Percentiles rank a stretch among this genome's conserved stretches.
phyloP scores from a whole-genome alignment of 2,329 filamentous ascomycete genomes.

The Diaporthe nobilis region DNA sequence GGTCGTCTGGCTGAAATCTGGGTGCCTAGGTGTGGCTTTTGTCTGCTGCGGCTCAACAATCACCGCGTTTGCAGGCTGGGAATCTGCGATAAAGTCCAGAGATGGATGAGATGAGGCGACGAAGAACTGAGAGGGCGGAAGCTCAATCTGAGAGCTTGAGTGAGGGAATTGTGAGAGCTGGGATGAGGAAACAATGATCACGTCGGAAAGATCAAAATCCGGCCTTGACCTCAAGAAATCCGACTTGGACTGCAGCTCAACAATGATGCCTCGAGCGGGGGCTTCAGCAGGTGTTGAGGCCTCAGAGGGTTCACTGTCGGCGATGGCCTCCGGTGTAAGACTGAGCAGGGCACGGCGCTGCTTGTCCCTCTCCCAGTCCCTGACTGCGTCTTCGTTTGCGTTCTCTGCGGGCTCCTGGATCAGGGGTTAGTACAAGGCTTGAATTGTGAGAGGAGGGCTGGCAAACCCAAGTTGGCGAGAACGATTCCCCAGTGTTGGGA shows the following conservation, averaged over 20 bases:
- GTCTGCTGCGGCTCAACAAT: background rate
- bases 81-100: slow-evolving; percentile 38
- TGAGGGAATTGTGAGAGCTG: slow-evolving; percentile 36
- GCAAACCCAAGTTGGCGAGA: slow-evolving; percentile 66
- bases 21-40: slow-evolving; percentile 31
- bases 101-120: slow-evolving; percentile 41
- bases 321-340: background rate
- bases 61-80: slow-evolving; percentile 25
- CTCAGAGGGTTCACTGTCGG: slow-evolving; percentile 19
- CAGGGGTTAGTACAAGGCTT: slow-evolving; percentile 14
- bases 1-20: slow-evolving; percentile 51
- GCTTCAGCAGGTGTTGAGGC: slow-evolving; percentile 14
- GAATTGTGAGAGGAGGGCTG: background rate
- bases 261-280: slow-evolving; percentile 23
- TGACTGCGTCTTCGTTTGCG: slow-evolving; percentile 48
- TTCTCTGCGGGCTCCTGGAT: slow-evolving; percentile 47
- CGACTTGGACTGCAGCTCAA: slow-evolving; percentile 39
- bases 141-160: slow-evolving; percentile 20
- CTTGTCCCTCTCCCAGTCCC: slow-evolving; percentile 49
- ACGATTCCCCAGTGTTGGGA: slow-evolving; percentile 61
- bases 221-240: slow-evolving; percentile 41
- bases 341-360: slow-evolving; percentile 37
- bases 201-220: slow-evolving; percentile 45
- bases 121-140: slow-evolving; percentile 39
- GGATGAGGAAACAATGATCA: slow-evolving; percentile 39